Evolutionary conservation across 2,329 filamentous ascomycete species (phyloP), one percentile per base, ranked within the genome.

Genomic region (Dryadomyces sulphureus): DNA sequence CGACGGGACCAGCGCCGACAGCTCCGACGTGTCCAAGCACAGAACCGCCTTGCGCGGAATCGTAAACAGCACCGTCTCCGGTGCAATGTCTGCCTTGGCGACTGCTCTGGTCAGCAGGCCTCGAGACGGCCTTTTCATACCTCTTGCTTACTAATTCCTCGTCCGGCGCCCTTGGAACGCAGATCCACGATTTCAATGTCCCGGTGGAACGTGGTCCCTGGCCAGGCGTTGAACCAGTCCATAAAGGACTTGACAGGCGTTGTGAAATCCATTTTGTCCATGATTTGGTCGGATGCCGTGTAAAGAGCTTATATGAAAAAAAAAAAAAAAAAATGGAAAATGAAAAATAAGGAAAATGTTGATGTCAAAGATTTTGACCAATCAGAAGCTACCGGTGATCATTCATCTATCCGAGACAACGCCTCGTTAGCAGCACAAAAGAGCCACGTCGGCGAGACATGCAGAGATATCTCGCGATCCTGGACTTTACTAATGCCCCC

Each of bases 61-160:
- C 41, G 77, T 80, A 66, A 94, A 94, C 38, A 94, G 72, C 41
- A 81, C 74, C 47, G 86, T 84, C 50, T 88, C 84, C 54, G 83
- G 73, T 17, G 69, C 64, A 45, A 94, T 85, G 51, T 86, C 75
- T 48, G 71, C 60, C 20, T 65, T 72, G 22, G 87, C 84, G 55
- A 93, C 84, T 90, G 40, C 36, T 3, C 11, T 7, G 2, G 12
- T 24, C 14, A 24, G 41, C 19, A 24, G 3, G 8, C 6, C 7
- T 27, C 32, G 2, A 36, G 8, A 43, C 5, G n/a, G 17, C 16
- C 14, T 40, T 36, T 22, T 9, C 22, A 7, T 38, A 5, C 4
- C 20, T 1, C 6, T 34, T 9, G 9, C 25, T 22, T 19, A 76
- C 74, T 59, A 50, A 78, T 75, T 42, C 75, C 75, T 44, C 74